phyloP scores from a whole-genome alignment of 1,284 basidiomycete species.

The Apiotrichum brassicae region DNA sequence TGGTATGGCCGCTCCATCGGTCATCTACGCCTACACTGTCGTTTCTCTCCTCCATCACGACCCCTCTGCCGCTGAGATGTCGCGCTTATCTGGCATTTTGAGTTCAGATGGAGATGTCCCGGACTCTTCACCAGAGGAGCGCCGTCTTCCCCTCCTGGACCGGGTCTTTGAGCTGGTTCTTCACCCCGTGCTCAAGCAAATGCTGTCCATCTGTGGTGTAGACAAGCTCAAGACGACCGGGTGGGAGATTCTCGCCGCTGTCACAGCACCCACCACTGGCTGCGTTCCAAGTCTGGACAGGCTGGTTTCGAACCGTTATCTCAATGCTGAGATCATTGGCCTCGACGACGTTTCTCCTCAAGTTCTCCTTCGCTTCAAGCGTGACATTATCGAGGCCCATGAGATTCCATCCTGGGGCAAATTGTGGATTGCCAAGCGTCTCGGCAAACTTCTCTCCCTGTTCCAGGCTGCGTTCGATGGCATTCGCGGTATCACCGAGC shows the following conservation, averaged over 20 bases:
- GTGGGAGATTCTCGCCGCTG: slow-evolving; percentile 37
- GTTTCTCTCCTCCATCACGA: slow-evolving; percentile 33
- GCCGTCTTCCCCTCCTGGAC: slow-evolving; percentile 27
- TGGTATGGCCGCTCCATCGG: slow-evolving; percentile 21
- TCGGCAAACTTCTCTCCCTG: slow-evolving; percentile 29
- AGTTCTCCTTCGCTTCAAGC: background rate
- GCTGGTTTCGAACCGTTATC: slow-evolving; percentile 26
- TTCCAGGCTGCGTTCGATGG: slow-evolving; percentile 32
- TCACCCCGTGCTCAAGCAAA: slow-evolving; percentile 25
- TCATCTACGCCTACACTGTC: slow-evolving; percentile 41
- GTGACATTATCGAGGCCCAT: slow-evolving; percentile 19
- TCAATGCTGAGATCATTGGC: slow-evolving; percentile 26
- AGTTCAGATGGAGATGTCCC: slow-evolving; percentile 29
- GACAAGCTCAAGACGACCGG: slow-evolving; percentile 34
- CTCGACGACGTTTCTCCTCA: slow-evolving; percentile 14
- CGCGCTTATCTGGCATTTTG: slow-evolving; percentile 27
- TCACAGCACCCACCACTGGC: slow-evolving; percentile 18
- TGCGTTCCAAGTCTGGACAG: slow-evolving; percentile 24
- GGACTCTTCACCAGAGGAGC: slow-evolving; percentile 22
- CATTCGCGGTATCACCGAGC: slow-evolving; percentile 26
- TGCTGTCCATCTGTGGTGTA: slow-evolving; percentile 30
- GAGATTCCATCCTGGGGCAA: slow-evolving; percentile 39
- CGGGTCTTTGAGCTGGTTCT: slow-evolving; percentile 34
- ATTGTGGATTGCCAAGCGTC: slow-evolving; percentile 30
- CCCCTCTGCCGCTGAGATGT: slow-evolving; percentile 28